These are phyloP conservation scores for Suhomyces chickasaworum DNA, from an alignment of 1,139 yeast genomes.

Conservation along the genomic window DNA sequence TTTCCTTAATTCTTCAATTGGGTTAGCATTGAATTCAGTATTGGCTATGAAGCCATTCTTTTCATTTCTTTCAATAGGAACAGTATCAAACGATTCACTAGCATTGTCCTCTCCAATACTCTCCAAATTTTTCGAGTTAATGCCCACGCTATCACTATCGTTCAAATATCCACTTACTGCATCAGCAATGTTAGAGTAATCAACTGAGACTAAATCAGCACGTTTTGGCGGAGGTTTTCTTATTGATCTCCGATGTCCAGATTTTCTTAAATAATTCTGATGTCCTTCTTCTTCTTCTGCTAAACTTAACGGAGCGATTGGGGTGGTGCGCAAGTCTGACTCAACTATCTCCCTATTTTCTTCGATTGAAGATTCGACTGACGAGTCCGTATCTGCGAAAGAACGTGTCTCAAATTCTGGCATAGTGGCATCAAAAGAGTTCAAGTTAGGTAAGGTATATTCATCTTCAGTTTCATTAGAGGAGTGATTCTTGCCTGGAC, in stretches of 20 bases:
- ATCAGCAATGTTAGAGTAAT: slow-evolving; percentile 31
- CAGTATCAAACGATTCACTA: slow-evolving; percentile 1
- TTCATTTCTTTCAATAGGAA: neutral
- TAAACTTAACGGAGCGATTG: slow-evolving; percentile 34
- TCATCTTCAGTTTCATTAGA: slow-evolving; percentile 5
- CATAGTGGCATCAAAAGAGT: slow-evolving; percentile 26
- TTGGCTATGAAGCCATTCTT: slow-evolving; percentile 7
- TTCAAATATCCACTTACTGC: slow-evolving; percentile 29
- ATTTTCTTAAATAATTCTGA: slow-evolving; percentile 30
- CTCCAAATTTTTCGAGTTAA: slow-evolving; percentile 8
- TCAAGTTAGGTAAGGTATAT: slow-evolving; percentile 25
- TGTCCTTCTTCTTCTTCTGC: slow-evolving; percentile 30
- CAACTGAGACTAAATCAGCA: slow-evolving; percentile 27
- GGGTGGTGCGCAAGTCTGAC: slow-evolving; percentile 25
- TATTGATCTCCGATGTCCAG: slow-evolving; percentile 37
- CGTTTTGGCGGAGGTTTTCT: slow-evolving; percentile 37
- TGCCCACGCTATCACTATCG: slow-evolving; percentile 15
- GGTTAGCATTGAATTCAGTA: slow-evolving; percentile 27
- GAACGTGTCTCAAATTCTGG: slow-evolving; percentile 33
- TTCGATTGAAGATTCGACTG: neutral
- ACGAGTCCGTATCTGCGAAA: slow-evolving; percentile 2
- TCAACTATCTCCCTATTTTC: slow-evolving; percentile 15
- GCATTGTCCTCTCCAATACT: slow-evolving; percentile 10
- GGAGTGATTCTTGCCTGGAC: slow-evolving; percentile 5
- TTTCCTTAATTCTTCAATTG: slow-evolving; percentile 18